Percentiles rank a stretch among this genome's conserved stretches.
Conservation (phyloP, 805 yeast genomes). For the Starmera dryadoides region DNA sequence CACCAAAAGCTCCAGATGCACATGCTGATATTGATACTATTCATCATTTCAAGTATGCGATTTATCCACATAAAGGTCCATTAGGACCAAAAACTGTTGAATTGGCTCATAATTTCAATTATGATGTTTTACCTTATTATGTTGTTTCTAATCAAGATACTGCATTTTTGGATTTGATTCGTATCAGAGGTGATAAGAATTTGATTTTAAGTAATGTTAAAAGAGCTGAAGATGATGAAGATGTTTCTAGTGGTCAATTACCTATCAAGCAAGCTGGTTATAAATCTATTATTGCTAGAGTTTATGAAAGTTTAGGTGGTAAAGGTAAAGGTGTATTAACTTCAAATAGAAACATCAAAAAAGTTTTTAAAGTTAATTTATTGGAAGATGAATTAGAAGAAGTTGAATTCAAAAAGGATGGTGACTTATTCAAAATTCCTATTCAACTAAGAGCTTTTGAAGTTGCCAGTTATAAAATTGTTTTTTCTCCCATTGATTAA, state of each 20-base stretch:
- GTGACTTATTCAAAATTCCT: slow-evolving; percentile 24
- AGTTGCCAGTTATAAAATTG: slow-evolving; percentile 41
- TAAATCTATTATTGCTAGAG: slow-evolving; percentile 55
- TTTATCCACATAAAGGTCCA: slow-evolving; percentile 74
- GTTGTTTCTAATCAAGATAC: slow-evolving; percentile 11
- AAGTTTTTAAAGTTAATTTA: slow-evolving; percentile 25
- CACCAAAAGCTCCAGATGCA: slow-evolving; percentile 93
- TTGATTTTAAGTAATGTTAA: slow-evolving; percentile 72
- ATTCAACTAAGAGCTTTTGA: slow-evolving; percentile 69
- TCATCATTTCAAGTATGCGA: slow-evolving; percentile 76
- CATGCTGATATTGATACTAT: slow-evolving; percentile 83
- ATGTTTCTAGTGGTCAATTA: slow-evolving; percentile 34
- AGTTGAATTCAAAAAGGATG: slow-evolving; percentile 15
- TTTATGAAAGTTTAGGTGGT: slow-evolving; percentile 90
- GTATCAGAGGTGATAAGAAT: slow-evolving; percentile 42
- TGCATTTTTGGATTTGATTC: slow-evolving; percentile 23
- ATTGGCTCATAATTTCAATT: slow-evolving; percentile 77
- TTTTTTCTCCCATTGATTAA: no score
- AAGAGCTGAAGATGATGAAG: slow-evolving; percentile 79
- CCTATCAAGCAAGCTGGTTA: slow-evolving; percentile 41
- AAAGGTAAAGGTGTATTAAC: slow-evolving; percentile 43
- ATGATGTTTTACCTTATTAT: slow-evolving; percentile 21
- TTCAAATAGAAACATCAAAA: slow-evolving; percentile 30
- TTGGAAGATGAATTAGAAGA: slow-evolving; percentile 31
- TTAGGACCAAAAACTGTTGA: slow-evolving; percentile 59